These are phyloP conservation scores for Kondoa malvinella DNA, from an alignment of 768 basidiomycete species.

Conservation along the genomic window DNA sequence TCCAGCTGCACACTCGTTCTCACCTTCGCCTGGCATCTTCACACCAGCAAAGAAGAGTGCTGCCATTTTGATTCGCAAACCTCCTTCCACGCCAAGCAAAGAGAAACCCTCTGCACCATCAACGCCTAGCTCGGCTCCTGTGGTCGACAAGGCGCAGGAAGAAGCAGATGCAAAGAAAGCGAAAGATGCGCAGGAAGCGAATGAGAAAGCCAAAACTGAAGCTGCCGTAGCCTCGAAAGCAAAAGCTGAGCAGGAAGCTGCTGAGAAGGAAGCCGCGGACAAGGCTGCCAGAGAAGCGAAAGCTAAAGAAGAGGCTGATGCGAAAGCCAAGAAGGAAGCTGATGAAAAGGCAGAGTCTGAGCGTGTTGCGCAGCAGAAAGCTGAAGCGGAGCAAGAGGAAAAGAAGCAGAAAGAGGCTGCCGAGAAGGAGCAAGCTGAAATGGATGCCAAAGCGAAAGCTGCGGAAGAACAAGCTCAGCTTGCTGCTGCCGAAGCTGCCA, in stretches of 20 bases:
- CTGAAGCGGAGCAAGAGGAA: conserved; percentile 16
- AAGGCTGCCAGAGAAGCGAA: conserved; percentile 6
- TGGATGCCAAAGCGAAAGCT: conserved; percentile 23
- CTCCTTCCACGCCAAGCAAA: neutral
- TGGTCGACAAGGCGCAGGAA: neutral
- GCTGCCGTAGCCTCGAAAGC: neutral
- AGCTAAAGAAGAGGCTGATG: conserved; percentile 8
- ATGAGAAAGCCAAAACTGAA: conserved; percentile 1
- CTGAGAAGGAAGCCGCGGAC: conserved; percentile 14
- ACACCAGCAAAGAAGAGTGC: neutral
- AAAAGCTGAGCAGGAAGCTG: neutral
- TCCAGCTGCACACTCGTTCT: conserved; percentile 8
- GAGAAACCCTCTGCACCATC: conserved; percentile 14
- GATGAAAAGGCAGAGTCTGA: conserved; percentile 10
- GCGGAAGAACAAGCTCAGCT: conserved; percentile 29
- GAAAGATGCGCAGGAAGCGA: neutral
- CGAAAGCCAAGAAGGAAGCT: conserved; percentile 4
- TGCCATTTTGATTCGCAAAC: neutral
- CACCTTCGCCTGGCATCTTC: conserved; percentile 1
- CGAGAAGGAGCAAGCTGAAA: conserved; percentile 25
- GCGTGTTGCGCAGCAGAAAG: conserved; percentile 1
- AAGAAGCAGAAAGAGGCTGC: conserved; percentile 15
- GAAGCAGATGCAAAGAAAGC: neutral
- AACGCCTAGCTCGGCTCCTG: conserved; percentile 5
- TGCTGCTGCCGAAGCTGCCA: conserved; percentile 23